Base-by-base conservation (phyloP, 78 protist species). In the Dictyostelium citrinum region DNA sequence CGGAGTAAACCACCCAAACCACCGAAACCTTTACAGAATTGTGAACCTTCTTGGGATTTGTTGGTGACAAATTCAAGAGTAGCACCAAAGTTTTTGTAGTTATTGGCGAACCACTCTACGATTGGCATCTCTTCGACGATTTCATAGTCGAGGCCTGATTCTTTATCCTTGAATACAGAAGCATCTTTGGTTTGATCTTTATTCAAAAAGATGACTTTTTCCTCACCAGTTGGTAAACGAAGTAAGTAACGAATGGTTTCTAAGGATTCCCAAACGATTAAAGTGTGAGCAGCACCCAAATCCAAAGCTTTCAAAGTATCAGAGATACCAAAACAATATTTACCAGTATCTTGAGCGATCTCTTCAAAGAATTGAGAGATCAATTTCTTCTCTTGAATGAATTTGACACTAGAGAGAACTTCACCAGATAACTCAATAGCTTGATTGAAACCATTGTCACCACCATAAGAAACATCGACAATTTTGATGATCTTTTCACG, bases 401-500 rank as follows among this genome's bases (percentile, higher is more conserved):
- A 98, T 95, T 98, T 98, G 77, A 99, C 99, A 82, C 97, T 95
- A 27, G 97, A 64, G 20, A 99, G 92, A 7, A 85, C 51, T 68
- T 99, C 99, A 3, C 84, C 90, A 3, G 99, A 45, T n/a, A 97
- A 84, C 60, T 99, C 99, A 61, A 99, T 99, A 31, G 99, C 99
- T 97, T 98, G 99, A 97, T 98, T 99, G 98, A 99, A 98, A 33
- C 99, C 99, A 96, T 96, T 97, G 90, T 99, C 99, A 22, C 98
- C 99, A 14, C 99, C 99, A 80, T 98, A 97, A 4, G 98, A 96
- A 14, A 97, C 96, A 76, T 98, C 99, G 60, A 97, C 98, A n/a
- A 97, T 51, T 94, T 98, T 98, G 41, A 98, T 67, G 20, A 99
- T 90, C 74, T 91, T 97, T 5, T 93, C 96, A 39, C 60, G 72